These are phyloP conservation scores for Rhizopus stolonifer DNA, from an alignment of 371 early-diverging fungal species.

Conservation along the genomic window DNA sequence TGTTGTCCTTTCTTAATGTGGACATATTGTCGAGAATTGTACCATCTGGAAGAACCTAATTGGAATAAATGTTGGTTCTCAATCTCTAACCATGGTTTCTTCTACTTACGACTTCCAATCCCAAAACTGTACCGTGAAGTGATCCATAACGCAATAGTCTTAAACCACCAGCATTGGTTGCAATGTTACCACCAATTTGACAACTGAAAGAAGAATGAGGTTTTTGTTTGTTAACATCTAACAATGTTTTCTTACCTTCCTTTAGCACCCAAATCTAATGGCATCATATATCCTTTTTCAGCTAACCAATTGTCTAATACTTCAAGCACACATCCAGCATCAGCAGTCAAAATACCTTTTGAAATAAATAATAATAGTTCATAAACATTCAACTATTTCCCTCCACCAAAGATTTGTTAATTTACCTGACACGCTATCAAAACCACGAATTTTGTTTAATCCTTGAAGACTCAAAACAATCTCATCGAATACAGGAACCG, in stretches of 20 bases:
- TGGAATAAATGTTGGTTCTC: neutral
- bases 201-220: conserved; percentile 47
- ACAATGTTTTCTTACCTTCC: conserved; percentile 32
- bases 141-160: conserved; percentile 92
- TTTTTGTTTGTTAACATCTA: no score
- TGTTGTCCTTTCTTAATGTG: conserved; percentile 86
- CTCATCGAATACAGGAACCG: conserved; percentile 94
- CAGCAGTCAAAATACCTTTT: conserved; percentile 82
- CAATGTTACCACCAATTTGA: conserved; percentile 97
- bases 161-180: conserved; percentile 97
- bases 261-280: conserved; percentile 96
- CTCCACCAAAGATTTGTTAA: no score
- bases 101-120: conserved; percentile 69
- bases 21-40: conserved; percentile 82
- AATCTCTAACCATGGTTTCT: neutral
- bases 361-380: no score
- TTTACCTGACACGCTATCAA: conserved; percentile 85
- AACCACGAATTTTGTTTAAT: conserved; percentile 80
- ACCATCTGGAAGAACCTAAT: conserved; percentile 77
- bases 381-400: no score
- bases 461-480: conserved; percentile 76
- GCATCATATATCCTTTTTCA: conserved; percentile 90
- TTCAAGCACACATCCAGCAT: conserved; percentile 93
- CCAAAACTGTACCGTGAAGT: conserved; percentile 93
- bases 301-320: conserved; percentile 82